These are phyloP conservation scores for Mycosphaerella sp. DNA, from an alignment of 2,329 filamentous ascomycete species.

Conservation along the genomic window DNA sequence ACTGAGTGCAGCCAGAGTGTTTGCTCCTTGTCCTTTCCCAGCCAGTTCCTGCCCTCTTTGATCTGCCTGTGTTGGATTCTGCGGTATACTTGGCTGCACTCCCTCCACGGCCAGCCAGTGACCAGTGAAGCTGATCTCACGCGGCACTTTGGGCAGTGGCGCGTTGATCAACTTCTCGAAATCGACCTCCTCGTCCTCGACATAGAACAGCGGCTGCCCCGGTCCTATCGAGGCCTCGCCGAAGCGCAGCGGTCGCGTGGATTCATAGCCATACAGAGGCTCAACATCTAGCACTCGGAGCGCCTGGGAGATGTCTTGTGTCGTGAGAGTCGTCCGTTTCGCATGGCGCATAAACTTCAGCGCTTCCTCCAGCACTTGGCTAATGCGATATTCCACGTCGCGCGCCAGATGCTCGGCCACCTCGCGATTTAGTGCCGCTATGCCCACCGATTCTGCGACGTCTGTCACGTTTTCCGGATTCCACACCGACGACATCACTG, in stretches of 20 bases:
- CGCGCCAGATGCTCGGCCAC: slow-evolving; percentile 81
- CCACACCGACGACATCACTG: slow-evolving; percentile 59
- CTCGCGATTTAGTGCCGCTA: slow-evolving; percentile 73
- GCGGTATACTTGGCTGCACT: slow-evolving; percentile 90
- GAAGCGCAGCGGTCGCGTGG: slow-evolving; percentile 78
- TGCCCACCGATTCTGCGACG: slow-evolving; percentile 92
- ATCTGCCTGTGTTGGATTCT: slow-evolving; percentile 76
- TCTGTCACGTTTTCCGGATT: slow-evolving; percentile 94
- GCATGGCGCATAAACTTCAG: slow-evolving; percentile 94
- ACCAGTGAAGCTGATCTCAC: slow-evolving; percentile 87
- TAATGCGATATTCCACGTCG: slow-evolving; percentile 91
- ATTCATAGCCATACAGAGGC: slow-evolving; percentile 93
- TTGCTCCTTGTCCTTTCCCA: slow-evolving; percentile 83
- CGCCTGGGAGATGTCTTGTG: slow-evolving; percentile 83
- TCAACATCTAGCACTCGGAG: slow-evolving; percentile 84
- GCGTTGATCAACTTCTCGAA: slow-evolving; percentile 99
- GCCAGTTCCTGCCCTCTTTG: slow-evolving; percentile 77
- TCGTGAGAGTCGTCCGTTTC: slow-evolving; percentile 77
- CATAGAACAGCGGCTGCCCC: slow-evolving; percentile 91
- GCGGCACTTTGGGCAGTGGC: slow-evolving; percentile 85
- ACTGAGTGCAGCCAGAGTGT: slow-evolving; percentile 74
- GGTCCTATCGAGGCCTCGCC: slow-evolving; percentile 91
- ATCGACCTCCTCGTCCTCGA: slow-evolving; percentile 97
- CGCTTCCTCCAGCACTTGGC: slow-evolving; percentile 87
- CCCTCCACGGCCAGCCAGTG: slow-evolving; percentile 98